These are phyloP conservation scores for Yarrowia sp. DNA, from an alignment of 805 yeast genomes.

Conservation along the genomic window DNA sequence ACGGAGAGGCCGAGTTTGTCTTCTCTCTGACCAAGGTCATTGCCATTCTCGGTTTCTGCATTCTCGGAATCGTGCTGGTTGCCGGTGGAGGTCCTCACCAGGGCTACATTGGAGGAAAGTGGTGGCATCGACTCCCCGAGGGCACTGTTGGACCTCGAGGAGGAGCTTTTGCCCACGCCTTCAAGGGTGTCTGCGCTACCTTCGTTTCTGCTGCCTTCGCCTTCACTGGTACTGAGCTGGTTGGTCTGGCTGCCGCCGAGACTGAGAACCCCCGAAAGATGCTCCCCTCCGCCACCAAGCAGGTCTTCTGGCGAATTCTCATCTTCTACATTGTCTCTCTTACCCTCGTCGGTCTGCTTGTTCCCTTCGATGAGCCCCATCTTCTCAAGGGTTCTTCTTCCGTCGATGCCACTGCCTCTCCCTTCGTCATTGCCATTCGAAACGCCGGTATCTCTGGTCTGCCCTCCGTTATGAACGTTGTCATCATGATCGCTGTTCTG, in stretches of 20 bases:
- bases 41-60: constrained; percentile 66
- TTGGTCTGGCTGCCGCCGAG: constrained; percentile 81
- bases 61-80: constrained; percentile 59
- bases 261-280: constrained; percentile 69
- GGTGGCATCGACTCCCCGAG: constrained; percentile 54
- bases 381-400: constrained; percentile 57
- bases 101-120: constrained; percentile 62
- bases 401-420: constrained; percentile 72
- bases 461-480: constrained; percentile 74
- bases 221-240: constrained; percentile 76
- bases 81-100: constrained; percentile 68
- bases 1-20: constrained; percentile 73
- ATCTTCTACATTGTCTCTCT: constrained; percentile 70
- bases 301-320: constrained; percentile 82
- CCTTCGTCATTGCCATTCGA: constrained; percentile 74
- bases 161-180: constrained; percentile 67
- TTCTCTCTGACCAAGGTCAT: constrained; percentile 64
- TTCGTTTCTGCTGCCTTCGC: constrained; percentile 80
- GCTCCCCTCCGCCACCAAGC: constrained; percentile 77
- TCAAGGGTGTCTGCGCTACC: constrained; percentile 76
- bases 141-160: constrained; percentile 30
- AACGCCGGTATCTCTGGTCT: constrained; percentile 71
- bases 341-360: constrained; percentile 68
- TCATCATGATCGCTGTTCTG: constrained; percentile 68
- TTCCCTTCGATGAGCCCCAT: constrained; percentile 65